A percentile compares a stretch with the other conserved stretches of the same genome.
Evolutionary conservation across 305 asterid species (phyloP).

Genomic region (Fraxinus latifolia): DNA sequence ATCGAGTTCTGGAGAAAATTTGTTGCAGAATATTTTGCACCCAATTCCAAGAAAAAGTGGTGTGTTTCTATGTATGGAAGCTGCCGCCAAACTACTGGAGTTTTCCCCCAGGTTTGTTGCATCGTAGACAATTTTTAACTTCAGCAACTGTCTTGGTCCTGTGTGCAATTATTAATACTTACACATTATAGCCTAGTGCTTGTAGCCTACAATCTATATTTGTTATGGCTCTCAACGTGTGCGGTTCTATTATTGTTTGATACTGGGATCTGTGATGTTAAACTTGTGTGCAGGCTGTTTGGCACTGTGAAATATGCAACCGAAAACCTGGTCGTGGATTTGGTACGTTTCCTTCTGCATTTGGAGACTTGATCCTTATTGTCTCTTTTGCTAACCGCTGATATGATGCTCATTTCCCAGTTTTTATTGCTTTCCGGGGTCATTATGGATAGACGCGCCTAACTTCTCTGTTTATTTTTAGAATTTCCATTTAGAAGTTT

Average conservation of each 20-base stretch:
- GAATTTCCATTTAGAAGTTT: neutral
- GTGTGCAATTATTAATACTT: conserved; percentile 17
- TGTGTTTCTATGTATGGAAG: conserved; percentile 47
- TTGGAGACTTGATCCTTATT: conserved; percentile 5
- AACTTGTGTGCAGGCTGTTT: conserved; percentile 58
- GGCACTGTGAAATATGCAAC: conserved; percentile 86
- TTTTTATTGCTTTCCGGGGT: neutral
- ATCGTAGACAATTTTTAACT: conserved; percentile 12
- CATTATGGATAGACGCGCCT: neutral
- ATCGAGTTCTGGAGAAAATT: conserved; percentile 52
- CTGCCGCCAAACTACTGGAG: conserved; percentile 36
- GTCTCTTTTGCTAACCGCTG: neutral
- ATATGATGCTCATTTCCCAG: neutral
- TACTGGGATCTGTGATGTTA: neutral
- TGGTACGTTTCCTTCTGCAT: conserved; percentile 41
- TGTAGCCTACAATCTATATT: neutral
- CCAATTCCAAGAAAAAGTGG: conserved; percentile 48
- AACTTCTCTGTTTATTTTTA: neutral
- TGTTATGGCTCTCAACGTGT: neutral
- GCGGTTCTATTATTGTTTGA: neutral
- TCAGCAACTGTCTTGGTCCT: conserved; percentile 20
- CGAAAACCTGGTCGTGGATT: conserved; percentile 86
- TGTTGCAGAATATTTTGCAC: conserved; percentile 50
- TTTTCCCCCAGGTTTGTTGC: conserved; percentile 49
- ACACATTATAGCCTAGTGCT: neutral